Percentiles rank a stretch among this genome's conserved stretches.
Evolutionary conservation across 2,329 filamentous ascomycete species (phyloP).

Genomic region (Colletotrichum tropicicola): DNA sequence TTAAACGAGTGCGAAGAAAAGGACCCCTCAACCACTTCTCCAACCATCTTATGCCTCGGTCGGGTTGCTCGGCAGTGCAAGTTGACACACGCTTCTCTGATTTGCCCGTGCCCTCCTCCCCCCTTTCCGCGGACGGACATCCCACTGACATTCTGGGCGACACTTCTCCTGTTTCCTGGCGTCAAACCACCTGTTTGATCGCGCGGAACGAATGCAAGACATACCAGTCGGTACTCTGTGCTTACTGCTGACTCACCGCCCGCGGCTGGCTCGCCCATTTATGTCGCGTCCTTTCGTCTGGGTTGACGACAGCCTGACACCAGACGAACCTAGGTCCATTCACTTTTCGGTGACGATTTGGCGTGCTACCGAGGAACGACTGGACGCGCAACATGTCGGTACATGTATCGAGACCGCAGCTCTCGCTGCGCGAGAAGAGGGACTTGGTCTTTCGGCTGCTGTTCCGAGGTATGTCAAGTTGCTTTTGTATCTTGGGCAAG

Average conservation of each 20-base stretch:
- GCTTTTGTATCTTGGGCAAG: neutral
- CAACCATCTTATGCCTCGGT: conserved; percentile 5
- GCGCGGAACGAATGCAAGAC: neutral
- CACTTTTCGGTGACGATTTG: neutral
- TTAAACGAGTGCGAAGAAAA: conserved; percentile 23
- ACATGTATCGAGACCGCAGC: conserved; percentile 27
- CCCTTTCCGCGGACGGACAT: conserved; percentile 13
- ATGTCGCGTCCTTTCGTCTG: neutral
- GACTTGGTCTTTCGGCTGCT: conserved; percentile 24
- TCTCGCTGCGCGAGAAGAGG: conserved; percentile 32
- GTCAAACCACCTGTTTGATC: neutral
- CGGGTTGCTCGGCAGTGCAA: neutral
- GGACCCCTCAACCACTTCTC: neutral
- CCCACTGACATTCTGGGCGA: neutral
- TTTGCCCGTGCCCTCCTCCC: neutral
- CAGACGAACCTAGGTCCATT: conserved; percentile 10
- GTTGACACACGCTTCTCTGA: neutral
- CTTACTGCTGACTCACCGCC: neutral
- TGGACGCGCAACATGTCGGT: conserved; percentile 1
- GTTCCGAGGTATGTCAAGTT: conserved; percentile 28
- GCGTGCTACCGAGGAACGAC: neutral
- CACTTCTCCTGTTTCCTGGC: neutral
- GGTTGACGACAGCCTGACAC: neutral
- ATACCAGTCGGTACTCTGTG: neutral
- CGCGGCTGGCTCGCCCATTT: neutral